Evolutionary conservation across 768 basidiomycete species (phyloP).

Genomic region (Hypsizygus marmoreus): DNA sequence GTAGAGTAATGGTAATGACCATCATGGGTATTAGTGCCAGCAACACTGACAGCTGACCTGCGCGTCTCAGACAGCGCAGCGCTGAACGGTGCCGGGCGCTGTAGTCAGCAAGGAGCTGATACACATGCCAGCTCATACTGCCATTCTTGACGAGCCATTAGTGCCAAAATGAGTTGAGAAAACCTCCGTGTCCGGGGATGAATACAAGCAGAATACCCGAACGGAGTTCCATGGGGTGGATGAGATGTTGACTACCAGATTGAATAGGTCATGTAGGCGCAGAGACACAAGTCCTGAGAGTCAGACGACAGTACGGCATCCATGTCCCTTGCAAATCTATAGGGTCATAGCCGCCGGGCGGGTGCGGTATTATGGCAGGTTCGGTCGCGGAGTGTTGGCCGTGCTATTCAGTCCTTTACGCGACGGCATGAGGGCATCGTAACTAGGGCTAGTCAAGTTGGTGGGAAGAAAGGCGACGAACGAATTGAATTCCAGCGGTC

Average conservation of each 20-base stretch:
- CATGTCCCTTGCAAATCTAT: background rate
- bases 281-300: background rate
- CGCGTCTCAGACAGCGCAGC: background rate
- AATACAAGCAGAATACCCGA: no score
- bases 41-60: conserved; percentile 2
- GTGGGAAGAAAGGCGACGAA: no score
- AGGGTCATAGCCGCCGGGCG: conserved; percentile 4
- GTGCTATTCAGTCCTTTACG: background rate
- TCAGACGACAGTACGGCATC: background rate
- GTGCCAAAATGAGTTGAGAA: no score
- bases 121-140: background rate
- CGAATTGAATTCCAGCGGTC: no score
- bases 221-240: no score
- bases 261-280: no score
- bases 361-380: conserved; percentile 1
- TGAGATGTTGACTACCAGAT: no score
- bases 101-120: background rate
- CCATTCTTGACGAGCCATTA: no score
- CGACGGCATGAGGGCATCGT: no score
- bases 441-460: no score
- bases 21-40: conserved; percentile 2
- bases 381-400: background rate
- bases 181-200: no score
- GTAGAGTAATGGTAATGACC: background rate
- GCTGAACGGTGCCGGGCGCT: background rate